Evolutionary conservation across 257 asterid genomes (phyloP).

Genomic region (Solanum paucissectum): DNA sequence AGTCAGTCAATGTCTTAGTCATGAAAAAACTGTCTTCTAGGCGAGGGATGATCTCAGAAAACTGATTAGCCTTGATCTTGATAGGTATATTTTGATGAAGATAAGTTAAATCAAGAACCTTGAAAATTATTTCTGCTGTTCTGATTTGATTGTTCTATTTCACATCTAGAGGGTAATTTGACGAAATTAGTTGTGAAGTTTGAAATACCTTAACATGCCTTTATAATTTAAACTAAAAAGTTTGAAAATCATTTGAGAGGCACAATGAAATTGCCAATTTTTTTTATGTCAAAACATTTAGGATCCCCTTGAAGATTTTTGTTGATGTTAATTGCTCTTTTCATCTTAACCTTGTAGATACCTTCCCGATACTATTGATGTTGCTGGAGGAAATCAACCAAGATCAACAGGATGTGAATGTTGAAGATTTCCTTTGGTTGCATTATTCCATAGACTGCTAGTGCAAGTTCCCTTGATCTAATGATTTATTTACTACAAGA

Average conservation of each 20-base stretch:
- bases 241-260: background rate
- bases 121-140: background rate
- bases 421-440: conserved; percentile 1
- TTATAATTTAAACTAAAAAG: background rate
- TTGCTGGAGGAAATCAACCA: conserved; percentile 49
- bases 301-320: background rate
- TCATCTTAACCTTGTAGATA: conserved; percentile 11
- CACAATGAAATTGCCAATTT: background rate
- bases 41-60: background rate
- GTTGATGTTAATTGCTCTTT: background rate
- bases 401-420: conserved; percentile 64
- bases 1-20: background rate
- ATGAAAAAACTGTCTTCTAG: background rate
- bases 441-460: background rate
- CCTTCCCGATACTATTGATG: conserved; percentile 47
- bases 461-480: background rate
- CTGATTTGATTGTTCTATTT: background rate
- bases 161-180: background rate
- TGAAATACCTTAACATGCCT: background rate
- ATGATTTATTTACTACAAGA: background rate
- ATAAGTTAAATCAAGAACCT: background rate
- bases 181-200: background rate
- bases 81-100: background rate
- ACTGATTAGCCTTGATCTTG: background rate
- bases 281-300: background rate